A percentile compares a stretch with the other conserved stretches of the same genome.
phyloP scores from a whole-genome alignment of 2,329 filamentous ascomycete species.

The Fonsecaea pedrosoi region DNA sequence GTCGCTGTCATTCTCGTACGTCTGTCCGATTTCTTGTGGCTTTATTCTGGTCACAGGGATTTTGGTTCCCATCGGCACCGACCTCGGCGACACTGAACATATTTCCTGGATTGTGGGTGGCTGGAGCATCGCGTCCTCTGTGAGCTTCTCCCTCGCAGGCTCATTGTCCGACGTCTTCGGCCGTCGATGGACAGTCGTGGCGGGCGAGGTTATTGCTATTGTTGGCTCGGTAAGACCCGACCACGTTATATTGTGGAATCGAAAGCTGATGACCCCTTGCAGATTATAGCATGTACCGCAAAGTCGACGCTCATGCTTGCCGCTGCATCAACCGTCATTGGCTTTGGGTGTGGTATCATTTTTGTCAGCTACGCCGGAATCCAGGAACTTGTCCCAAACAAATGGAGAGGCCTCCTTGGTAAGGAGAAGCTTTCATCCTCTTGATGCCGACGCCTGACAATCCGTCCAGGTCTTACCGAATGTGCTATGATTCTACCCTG shows the following conservation, averaged over 20 bases:
- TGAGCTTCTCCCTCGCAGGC: constrained; percentile 44
- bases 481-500: constrained; percentile 49
- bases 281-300: constrained; percentile 48
- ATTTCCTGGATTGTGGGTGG: constrained; percentile 28
- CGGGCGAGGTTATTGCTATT: constrained; percentile 44
- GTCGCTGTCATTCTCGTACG: constrained; percentile 29
- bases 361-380: constrained; percentile 48
- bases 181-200: constrained; percentile 45
- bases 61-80: constrained; percentile 26
- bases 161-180: constrained; percentile 48
- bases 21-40: constrained; percentile 42
- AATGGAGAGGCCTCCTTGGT: constrained; percentile 41
- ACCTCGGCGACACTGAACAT: constrained; percentile 25
- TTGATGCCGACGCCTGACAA: neutral
- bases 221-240: constrained; percentile 42
- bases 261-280: neutral
- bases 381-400: constrained; percentile 48
- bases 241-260: neutral
- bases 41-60: constrained; percentile 41
- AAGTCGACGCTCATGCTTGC: constrained; percentile 48
- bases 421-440: neutral
- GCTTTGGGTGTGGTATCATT: constrained; percentile 49
- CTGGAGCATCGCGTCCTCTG: constrained; percentile 27
- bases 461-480: constrained; percentile 42
- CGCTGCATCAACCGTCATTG: constrained; percentile 44